Base-by-base conservation (phyloP, 75 land plant species). In the Picea glauca region DNA sequence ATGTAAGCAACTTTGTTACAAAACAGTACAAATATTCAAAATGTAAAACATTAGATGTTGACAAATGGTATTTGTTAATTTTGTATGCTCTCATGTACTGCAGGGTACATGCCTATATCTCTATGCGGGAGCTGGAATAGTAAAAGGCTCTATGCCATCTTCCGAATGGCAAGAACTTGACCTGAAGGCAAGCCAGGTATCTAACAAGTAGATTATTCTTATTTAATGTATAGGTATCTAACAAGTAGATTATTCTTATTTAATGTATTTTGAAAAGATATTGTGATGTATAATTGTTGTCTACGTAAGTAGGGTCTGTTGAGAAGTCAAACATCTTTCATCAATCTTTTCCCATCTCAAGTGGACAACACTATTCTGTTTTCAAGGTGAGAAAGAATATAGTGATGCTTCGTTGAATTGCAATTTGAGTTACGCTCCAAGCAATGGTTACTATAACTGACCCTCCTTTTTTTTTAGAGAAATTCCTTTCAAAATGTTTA, bases 51-150 rank as follows among this genome's bases (percentile, higher is more conserved):
- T 7, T 43, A 40, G 21, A 70, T 70, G 0, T 70, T 70, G 23
- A 70, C 2, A 50, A 50, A 50, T 50, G 12, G 1, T 50, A 50
- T 12, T 50, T 50, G 56, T 50, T 50, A 50, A 50, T 50, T 50
- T 50, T 50, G 56, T 17, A 17, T 76, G 4, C n/a, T 76, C 63
- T 76, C n/a, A 15, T 31, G 63, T 32, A 63, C 23, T 77, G 60
- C 75, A 85, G 87, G 82, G 82, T 50, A 72, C 87, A 79, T 60
- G 50, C 70, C 57, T 87, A 31, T 85, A 54, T 65, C 73, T 87
- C 35, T 87, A 85, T 76, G 88, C 88, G 62, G 88, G 88, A n/a
- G 87, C 82, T 75, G 88, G 88, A 26, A 85, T 87, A 46, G 88
- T 87, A 4, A 78, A 81, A 58, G 79, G 78, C 20, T 77, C 88